Conservation (phyloP, 805 yeast genomes). For the Ogataea wickerhamii region DNA sequence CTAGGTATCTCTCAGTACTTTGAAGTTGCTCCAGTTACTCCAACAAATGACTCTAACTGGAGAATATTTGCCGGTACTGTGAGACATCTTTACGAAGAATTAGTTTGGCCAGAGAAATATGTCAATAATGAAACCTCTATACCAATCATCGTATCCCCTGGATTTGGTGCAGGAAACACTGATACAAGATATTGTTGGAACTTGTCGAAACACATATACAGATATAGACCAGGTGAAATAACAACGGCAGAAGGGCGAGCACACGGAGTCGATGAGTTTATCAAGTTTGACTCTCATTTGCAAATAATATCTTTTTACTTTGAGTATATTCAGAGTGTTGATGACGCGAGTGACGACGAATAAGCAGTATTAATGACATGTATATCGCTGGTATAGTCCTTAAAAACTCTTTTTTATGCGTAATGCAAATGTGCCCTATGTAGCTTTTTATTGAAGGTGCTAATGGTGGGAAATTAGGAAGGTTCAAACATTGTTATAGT, state of each 20-base stretch:
- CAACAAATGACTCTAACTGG: slow-evolving; percentile 41
- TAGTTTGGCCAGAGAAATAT: slow-evolving; percentile 35
- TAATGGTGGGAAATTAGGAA: no score
- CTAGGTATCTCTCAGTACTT: slow-evolving; percentile 10
- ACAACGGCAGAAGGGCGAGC: slow-evolving; percentile 39
- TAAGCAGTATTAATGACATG: no score
- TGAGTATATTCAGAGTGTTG: slow-evolving; percentile 46
- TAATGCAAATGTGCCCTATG: no score
- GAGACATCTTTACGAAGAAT: slow-evolving; percentile 45
- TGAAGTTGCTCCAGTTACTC: slow-evolving; percentile 55
- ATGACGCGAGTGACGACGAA: slow-evolving; percentile 24
- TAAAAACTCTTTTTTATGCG: no score
- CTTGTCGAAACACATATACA: slow-evolving; percentile 52
- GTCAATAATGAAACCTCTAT: slow-evolving; percentile 22
- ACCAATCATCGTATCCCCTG: slow-evolving; percentile 48
- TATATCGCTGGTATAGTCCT: no score
- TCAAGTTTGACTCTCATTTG: slow-evolving; percentile 53
- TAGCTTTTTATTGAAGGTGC: no score
- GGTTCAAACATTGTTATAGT: no score
- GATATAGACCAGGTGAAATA: slow-evolving; percentile 46
- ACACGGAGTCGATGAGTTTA: slow-evolving; percentile 66
- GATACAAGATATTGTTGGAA: slow-evolving; percentile 62
- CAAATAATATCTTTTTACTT: slow-evolving; percentile 54
- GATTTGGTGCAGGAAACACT: slow-evolving; percentile 62
- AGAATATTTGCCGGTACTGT: slow-evolving; percentile 40